These are phyloP conservation scores for Cornus kousa DNA, from an alignment of 148 eudicot genomes.

Conservation along the genomic window DNA sequence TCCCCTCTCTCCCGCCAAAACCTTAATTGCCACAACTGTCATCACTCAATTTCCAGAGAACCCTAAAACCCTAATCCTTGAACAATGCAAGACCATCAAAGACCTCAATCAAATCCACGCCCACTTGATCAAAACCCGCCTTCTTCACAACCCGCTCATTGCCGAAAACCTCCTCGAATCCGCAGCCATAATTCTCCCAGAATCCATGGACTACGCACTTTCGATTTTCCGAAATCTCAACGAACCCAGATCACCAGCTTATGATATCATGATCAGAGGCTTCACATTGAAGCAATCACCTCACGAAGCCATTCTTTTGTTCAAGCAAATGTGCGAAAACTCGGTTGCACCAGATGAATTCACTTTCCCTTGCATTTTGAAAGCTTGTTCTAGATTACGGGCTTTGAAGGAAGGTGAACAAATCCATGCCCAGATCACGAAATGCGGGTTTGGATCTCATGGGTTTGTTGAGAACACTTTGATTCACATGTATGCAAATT, in stretches of 20 bases:
- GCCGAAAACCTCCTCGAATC: constrained; percentile 42
- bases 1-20: constrained; percentile 17
- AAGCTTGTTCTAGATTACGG: constrained; percentile 28
- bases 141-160: constrained; percentile 22
- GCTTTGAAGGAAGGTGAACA: constrained; percentile 38
- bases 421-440: constrained; percentile 26
- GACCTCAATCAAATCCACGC: constrained; percentile 43
- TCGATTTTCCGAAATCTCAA: constrained; percentile 33
- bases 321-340: constrained; percentile 30
- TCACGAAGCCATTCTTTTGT: constrained; percentile 23
- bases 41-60: constrained; percentile 27
- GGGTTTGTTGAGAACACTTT: constrained; percentile 32
- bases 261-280: constrained; percentile 35
- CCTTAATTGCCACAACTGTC: constrained; percentile 14
- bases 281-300: constrained; percentile 17
- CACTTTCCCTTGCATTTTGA: constrained; percentile 32
- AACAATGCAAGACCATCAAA: constrained; percentile 38
- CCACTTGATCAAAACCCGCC: constrained; percentile 39
- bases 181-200: constrained; percentile 32
- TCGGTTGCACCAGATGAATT: constrained; percentile 24
- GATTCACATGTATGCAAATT: constrained; percentile 31
- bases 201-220: constrained; percentile 30
- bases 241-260: constrained; percentile 26
- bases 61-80: constrained; percentile 37
- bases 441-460: constrained; percentile 20